Conservation (phyloP, 1,139 yeast genomes). For the Entelexis sorbosivorans region DNA sequence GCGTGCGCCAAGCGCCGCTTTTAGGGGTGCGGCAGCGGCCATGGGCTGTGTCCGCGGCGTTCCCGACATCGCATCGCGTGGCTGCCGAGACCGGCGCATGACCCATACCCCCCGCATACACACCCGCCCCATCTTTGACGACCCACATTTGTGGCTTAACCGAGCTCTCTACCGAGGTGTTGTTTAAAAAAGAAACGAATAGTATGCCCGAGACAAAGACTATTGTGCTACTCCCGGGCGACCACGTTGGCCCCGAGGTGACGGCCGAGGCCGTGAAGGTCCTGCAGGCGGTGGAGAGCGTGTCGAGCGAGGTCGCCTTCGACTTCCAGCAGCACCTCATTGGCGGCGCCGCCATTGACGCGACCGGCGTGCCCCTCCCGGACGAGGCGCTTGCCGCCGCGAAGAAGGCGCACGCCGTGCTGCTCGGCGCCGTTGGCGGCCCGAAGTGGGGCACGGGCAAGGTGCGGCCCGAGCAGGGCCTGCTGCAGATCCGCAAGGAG, state of each 20-base stretch:
- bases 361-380: conserved; percentile 88
- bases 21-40: too few species aligned
- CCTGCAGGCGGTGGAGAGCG: conserved; percentile 59
- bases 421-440: conserved; percentile 96
- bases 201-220: conserved; percentile 11
- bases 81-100: conserved; percentile 1
- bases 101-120: conserved; percentile 3
- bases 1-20: too few species aligned
- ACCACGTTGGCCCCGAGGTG: conserved; percentile 90
- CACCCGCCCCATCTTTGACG: neutral
- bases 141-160: neutral
- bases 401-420: conserved; percentile 79
- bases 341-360: conserved; percentile 98
- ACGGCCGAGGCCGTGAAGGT: conserved; percentile 87
- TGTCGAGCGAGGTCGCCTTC: conserved; percentile 52
- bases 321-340: conserved; percentile 73
- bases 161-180: neutral
- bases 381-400: conserved; percentile 79
- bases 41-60: too few species aligned
- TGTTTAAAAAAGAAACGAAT: neutral
- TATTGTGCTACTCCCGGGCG: conserved; percentile 83
- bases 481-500: conserved; percentile 85
- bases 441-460: conserved; percentile 94
- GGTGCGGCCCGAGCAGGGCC: conserved; percentile 96
- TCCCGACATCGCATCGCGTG: neutral